A percentile compares a stretch with the other conserved stretches of the same genome.
These are phyloP conservation scores for Fusarium begoniae DNA, from an alignment of 2,329 filamentous ascomycete species.

Conservation along the genomic window DNA sequence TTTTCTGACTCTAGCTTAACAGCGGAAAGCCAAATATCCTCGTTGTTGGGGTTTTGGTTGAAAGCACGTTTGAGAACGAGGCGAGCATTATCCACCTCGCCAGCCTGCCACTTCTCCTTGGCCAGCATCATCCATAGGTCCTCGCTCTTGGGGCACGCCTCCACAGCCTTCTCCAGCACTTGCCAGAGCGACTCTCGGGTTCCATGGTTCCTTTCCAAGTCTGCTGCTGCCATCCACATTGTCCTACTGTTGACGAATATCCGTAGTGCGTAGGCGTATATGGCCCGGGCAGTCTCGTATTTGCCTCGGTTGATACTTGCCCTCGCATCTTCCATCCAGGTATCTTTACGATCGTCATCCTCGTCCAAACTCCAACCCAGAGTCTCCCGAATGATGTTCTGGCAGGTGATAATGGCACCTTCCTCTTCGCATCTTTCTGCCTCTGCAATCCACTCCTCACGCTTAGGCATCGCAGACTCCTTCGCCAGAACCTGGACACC, in stretches of 20 bases:
- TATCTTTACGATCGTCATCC: slow-evolving; percentile 94
- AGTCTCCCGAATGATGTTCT: slow-evolving; percentile 90
- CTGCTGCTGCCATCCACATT: slow-evolving; percentile 89
- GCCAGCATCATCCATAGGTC: slow-evolving; percentile 96
- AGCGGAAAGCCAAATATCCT: slow-evolving; percentile 96
- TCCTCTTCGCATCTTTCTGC: slow-evolving; percentile 96
- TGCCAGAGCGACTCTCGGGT: slow-evolving; percentile 83
- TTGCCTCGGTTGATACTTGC: slow-evolving; percentile 80
- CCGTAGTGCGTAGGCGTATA: slow-evolving; percentile 89
- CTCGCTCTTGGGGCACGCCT: slow-evolving; percentile 90
- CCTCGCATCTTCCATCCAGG: slow-evolving; percentile 94
- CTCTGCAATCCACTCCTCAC: slow-evolving; percentile 96
- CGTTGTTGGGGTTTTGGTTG: slow-evolving; percentile 94
- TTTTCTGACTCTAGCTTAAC: slow-evolving; percentile 97
- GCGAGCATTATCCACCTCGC: slow-evolving; percentile 86
- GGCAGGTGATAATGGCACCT: slow-evolving; percentile 85
- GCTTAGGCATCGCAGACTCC: slow-evolving; percentile 94
- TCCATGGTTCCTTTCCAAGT: slow-evolving; percentile 90
- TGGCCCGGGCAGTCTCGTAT: slow-evolving; percentile 91
- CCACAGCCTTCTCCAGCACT: slow-evolving; percentile 90
- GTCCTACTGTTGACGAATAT: slow-evolving; percentile 89
- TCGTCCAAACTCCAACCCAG: slow-evolving; percentile 93
- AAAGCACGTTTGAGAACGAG: slow-evolving; percentile 89
- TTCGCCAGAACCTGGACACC: slow-evolving; percentile 88
- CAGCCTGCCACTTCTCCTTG: slow-evolving; percentile 91